Percentiles rank a stretch among this genome's conserved stretches.
These are phyloP conservation scores for Silybum marianum DNA, from an alignment of 129 eudicot genomes.

Conservation along the genomic window DNA sequence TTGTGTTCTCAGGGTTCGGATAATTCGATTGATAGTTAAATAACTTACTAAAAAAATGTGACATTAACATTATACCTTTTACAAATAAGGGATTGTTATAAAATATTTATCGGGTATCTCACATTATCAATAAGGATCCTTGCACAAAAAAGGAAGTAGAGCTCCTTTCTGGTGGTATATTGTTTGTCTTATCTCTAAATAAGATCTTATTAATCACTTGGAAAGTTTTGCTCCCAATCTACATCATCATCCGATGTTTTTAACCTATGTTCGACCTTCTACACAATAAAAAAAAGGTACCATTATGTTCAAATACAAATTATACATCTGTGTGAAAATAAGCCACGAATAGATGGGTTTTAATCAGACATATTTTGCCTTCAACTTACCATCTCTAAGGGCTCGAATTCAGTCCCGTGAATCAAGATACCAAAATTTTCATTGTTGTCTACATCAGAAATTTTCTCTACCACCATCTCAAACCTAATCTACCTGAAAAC, in stretches of 20 bases:
- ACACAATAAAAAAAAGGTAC: neutral
- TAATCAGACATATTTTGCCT: neutral
- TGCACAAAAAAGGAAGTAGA: slow-evolving; percentile 22
- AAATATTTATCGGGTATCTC: no score
- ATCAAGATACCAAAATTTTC: slow-evolving; percentile 5
- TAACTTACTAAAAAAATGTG: no score
- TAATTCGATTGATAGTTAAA: no score
- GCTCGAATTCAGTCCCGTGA: slow-evolving; percentile 17
- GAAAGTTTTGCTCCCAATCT: slow-evolving; percentile 11
- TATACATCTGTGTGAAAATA: neutral
- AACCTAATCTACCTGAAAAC: neutral
- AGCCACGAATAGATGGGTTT: neutral
- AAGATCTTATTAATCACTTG: slow-evolving; percentile 10
- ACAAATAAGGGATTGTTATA: no score
- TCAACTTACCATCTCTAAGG: slow-evolving; percentile 7
- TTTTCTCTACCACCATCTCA: slow-evolving; percentile 7
- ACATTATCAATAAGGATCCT: neutral
- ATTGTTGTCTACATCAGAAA: neutral
- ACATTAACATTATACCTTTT: no score
- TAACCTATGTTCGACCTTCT: neutral
- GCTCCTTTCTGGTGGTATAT: neutral
- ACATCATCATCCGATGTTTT: neutral
- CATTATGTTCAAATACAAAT: no score
- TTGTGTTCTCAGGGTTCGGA: no score
- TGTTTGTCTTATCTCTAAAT: neutral